Base-by-base conservation (phyloP, 2,329 filamentous ascomycete genomes). In the Colletotrichum melonis region DNA sequence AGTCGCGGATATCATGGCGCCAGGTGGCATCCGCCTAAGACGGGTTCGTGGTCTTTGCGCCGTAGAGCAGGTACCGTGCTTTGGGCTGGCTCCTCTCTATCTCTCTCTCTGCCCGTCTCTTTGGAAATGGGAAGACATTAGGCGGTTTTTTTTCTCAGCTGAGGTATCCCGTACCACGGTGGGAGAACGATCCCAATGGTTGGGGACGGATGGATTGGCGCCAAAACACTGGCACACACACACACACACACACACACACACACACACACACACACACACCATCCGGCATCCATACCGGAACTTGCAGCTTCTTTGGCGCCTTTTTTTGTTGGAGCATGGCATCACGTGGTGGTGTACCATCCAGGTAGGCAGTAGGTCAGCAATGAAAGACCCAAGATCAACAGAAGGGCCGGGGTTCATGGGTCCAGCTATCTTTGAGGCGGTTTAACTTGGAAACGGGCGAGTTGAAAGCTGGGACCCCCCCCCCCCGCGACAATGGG, bases 291-390 rank as follows among this genome's bases (percentile, higher is more conserved):
- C 71, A 73, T 67, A 63, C 71, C 67, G 68, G 71, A 73, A 73
- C 71, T 68, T 72, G 68, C 71, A 72, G 70, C 32, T 64, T 52
- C 14, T 42, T 42, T 72, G 68, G 67, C 67, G 56, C 28, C 59
- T 24, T 72, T 49, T 30, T 38, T 22, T 38, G 16, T 42, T n/a
- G 30, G 49, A 56, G 46, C n/a, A 24, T 56, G 32, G 32, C 22
- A 57, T 65, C 49, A 19, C 35, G 28, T 54, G 24, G 28, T 52
- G 64, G 69, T 22, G 69, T 57, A 62, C 67, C 67, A 70, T 73
- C 71, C 49, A 30, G 71, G 71, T 73, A 62, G 49, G 67, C 30
- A 67, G 71, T 73, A 62, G 35, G 67, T 42, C 35, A 24, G 54
- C 28, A 35, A 19, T 42, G 38, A 42, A 42, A 72, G 58, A 63